Base-by-base conservation (phyloP, 2,329 filamentous ascomycete genomes). In the Tolypocladium endophyticum region DNA sequence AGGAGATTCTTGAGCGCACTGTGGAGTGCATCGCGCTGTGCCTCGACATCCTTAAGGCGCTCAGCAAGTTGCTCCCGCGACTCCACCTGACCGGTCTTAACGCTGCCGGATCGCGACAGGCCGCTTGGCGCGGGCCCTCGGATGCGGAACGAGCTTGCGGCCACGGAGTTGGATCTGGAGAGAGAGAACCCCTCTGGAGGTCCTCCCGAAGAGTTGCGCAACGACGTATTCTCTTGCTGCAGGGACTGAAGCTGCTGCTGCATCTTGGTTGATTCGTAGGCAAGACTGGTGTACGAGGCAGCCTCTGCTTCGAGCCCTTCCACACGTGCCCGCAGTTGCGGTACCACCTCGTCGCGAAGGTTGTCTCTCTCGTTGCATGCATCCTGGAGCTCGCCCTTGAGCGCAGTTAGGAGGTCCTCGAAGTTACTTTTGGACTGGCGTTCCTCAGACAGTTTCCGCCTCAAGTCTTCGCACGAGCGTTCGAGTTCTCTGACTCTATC, bases 1-100 rank as follows among this genome's bases (percentile, higher is more conserved):
- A 97, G 83, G 20, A 99, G 80, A 62, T 86, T 90, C 76, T 89
- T 92, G 58, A 99, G 79, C 8, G 94, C 91, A 61, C 84, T 85
- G 76, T 97, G 94, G 8, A 99, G 80, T 1, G 93, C 92, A 73
- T 99, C 93, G 55, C 94, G 85, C 75, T 99, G 94, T 52, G 90
- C 87, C 74, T 97, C 93, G 14, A 97, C 87, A 64, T 97, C 93
- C 73, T 96, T 96, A 23, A 96, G 80, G 36, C 89, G 84, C 65
- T 96, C 92, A 1, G 87, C 84, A 20, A 92, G 74, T 14, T 84
- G 81, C 59, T 93, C 89, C 59, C 86, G 81, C 4, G 84, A 85
- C 65, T 89, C 83, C 61, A 68, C 73, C 57, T 72, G 74, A 28
- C 56, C 60, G 72, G 69, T 77, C 77, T 87, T 78, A 50, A 81